These are phyloP conservation scores for Hypoxylon fuscum DNA, from an alignment of 495 filamentous ascomycete genomes.

Conservation along the genomic window DNA sequence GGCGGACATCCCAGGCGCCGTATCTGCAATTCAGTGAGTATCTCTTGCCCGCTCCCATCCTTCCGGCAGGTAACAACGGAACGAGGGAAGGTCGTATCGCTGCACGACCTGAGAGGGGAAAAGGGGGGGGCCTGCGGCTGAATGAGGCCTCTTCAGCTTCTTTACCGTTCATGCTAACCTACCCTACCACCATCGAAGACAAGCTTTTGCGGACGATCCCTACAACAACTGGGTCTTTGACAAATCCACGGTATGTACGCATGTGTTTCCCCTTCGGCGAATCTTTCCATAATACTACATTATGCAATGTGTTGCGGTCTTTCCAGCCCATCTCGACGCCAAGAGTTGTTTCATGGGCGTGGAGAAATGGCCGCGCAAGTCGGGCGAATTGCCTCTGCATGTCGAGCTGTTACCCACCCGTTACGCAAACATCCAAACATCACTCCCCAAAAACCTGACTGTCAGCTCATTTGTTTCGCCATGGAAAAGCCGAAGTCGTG, in stretches of 20 bases:
- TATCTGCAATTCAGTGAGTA: conserved; percentile 55
- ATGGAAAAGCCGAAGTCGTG: not conserved
- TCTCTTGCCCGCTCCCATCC: conserved; percentile 12
- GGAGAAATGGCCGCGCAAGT: conserved; percentile 11
- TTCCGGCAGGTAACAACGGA: conserved; percentile 20
- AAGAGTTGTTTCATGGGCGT: conserved; percentile 30
- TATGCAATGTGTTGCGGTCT: conserved; percentile 2
- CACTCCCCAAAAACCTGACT: not conserved
- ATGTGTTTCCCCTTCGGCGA: conserved; percentile 28
- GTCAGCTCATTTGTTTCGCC: conserved; percentile 10
- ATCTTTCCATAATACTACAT: not conserved
- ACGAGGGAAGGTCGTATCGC: not conserved
- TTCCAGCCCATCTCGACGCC: conserved; percentile 1
- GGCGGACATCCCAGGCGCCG: conserved; percentile 68
- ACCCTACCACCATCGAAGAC: conserved; percentile 54
- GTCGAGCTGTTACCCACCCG: not conserved
- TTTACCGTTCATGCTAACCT: conserved; percentile 23
- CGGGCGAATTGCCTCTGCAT: too few species aligned
- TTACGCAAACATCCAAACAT: not conserved
- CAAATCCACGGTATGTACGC: conserved; percentile 62
- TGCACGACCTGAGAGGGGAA: not conserved
- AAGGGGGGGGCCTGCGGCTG: conserved; percentile 24
- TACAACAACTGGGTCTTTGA: conserved; percentile 71
- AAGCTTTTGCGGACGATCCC: conserved; percentile 71
- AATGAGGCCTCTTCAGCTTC: conserved; percentile 15